phyloP scores from a whole-genome alignment of 805 yeast species.

The Lachancea lanzarotensis region DNA sequence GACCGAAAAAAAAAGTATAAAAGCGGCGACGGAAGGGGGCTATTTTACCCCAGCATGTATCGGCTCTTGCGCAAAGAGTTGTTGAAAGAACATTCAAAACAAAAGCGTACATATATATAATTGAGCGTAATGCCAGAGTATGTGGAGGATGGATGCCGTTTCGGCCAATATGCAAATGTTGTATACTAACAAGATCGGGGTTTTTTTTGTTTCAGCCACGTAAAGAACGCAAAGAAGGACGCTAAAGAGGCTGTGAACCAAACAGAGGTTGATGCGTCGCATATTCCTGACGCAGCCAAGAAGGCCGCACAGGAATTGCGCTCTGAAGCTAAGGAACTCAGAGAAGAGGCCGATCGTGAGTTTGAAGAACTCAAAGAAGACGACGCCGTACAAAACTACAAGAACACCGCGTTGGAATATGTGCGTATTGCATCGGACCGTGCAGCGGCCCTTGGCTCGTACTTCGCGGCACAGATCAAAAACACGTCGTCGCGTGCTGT shows the following conservation, averaged over 20 bases:
- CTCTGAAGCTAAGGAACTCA: slow-evolving; percentile 12
- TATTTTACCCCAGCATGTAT: not conserved
- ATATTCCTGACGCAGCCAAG: slow-evolving; percentile 6
- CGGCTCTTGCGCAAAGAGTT: too few species aligned
- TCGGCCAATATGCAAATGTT: too few species aligned
- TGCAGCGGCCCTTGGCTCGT: slow-evolving; percentile 16
- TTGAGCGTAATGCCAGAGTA: slow-evolving; percentile 2
- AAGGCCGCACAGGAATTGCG: slow-evolving; percentile 8
- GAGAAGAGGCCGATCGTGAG: slow-evolving; percentile 27
- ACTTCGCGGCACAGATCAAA: slow-evolving; percentile 12
- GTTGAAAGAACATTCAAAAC: too few species aligned
- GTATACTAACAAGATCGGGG: not conserved
- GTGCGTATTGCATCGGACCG: slow-evolving; percentile 14
- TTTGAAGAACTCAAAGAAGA: slow-evolving; percentile 30
- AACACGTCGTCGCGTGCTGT: slow-evolving; percentile 6
- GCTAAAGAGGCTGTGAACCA: slow-evolving; percentile 6
- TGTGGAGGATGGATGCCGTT: slow-evolving; percentile 2
- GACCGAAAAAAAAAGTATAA: slow-evolving; percentile 4
- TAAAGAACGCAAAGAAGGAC: slow-evolving; percentile 3
- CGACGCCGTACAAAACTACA: slow-evolving; percentile 16
- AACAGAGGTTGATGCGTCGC: slow-evolving; percentile 4
- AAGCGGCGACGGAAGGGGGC: slow-evolving; percentile 4
- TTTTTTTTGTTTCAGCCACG: slow-evolving; percentile 1
- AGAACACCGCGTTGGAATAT: slow-evolving; percentile 11
- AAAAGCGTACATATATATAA: too few species aligned